phyloP scores from a whole-genome alignment of 352 stramenopile genomes.

The Peronospora farinosa region DNA sequence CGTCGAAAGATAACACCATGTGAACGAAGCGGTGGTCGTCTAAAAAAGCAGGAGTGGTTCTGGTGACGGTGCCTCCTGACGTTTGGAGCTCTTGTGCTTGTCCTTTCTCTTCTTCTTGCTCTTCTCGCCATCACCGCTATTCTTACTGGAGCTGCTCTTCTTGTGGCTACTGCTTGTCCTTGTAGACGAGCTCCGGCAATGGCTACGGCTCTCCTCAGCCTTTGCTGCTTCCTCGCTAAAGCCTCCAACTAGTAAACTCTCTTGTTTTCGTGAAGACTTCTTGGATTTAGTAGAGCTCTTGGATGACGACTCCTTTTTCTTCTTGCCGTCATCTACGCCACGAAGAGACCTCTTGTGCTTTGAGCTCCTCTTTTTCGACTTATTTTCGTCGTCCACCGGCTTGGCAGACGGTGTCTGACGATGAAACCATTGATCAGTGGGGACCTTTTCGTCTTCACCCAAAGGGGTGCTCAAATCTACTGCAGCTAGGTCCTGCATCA shows the following conservation, averaged over 20 bases:
- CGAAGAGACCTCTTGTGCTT: slow-evolving; percentile 43
- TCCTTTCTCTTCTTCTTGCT: slow-evolving; percentile 35
- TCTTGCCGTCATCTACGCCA: slow-evolving; percentile 32
- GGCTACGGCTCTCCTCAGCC: slow-evolving; percentile 16
- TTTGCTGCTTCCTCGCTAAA: slow-evolving; percentile 34
- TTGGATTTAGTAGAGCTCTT: slow-evolving; percentile 31
- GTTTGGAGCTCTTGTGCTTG: slow-evolving; percentile 51
- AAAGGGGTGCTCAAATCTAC: slow-evolving; percentile 77
- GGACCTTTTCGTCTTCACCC: slow-evolving; percentile 67
- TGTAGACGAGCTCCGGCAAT: slow-evolving; percentile 26
- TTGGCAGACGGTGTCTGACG: slow-evolving; percentile 37
- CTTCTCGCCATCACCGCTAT: slow-evolving; percentile 31
- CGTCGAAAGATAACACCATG: slow-evolving; percentile 6
- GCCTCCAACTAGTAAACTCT: slow-evolving; percentile 34
- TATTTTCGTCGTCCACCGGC: slow-evolving; percentile 39
- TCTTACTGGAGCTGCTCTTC: slow-evolving; percentile 41
- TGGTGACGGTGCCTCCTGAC: slow-evolving; percentile 29
- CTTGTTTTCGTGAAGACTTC: slow-evolving; percentile 24
- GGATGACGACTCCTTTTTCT: slow-evolving; percentile 37
- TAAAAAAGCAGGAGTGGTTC: slow-evolving; percentile 81
- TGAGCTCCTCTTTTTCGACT: slow-evolving; percentile 61
- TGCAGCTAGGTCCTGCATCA: slow-evolving; percentile 52
- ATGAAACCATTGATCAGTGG: slow-evolving; percentile 77
- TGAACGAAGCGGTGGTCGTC: slow-evolving; percentile 22
- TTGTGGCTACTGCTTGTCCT: slow-evolving; percentile 46